These are phyloP conservation scores for Babesia gibsoni DNA, from an alignment of 169 alveolate species.

Conservation along the genomic window DNA sequence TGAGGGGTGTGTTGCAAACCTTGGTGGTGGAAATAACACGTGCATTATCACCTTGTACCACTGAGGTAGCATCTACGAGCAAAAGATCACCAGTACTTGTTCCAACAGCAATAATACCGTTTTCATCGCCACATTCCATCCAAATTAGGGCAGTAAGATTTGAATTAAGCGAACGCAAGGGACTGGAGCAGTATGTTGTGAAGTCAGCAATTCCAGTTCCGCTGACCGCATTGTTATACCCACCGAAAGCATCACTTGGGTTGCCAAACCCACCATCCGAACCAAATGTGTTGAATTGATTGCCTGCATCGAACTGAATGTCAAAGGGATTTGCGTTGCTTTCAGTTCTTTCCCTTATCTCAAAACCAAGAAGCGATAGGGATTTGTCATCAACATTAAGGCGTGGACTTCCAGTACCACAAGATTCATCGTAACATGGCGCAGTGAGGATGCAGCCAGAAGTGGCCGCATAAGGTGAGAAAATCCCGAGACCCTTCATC, in stretches of 20 bases:
- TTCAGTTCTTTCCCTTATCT: slow-evolving; percentile 24
- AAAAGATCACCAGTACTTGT: slow-evolving; percentile 45
- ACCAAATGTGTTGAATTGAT: slow-evolving; percentile 12
- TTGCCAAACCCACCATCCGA: slow-evolving; percentile 18
- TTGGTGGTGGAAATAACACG: slow-evolving; percentile 11
- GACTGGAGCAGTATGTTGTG: slow-evolving; percentile 31
- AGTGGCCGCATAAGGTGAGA: slow-evolving; percentile 57
- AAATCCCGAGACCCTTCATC: slow-evolving; percentile 62
- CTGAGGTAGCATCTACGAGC: slow-evolving; percentile 35
- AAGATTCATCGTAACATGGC: slow-evolving; percentile 42
- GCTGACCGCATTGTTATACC: slow-evolving; percentile 3
- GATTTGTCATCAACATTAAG: slow-evolving; percentile 1
- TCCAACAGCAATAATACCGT: slow-evolving; percentile 40
- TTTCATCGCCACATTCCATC: slow-evolving; percentile 34
- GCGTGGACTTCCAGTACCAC: slow-evolving; percentile 51
- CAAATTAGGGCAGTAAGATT: slow-evolving; percentile 38
- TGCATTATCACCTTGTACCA: slow-evolving; percentile 25
- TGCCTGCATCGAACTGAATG: slow-evolving; percentile 26
- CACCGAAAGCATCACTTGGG: slow-evolving; percentile 25
- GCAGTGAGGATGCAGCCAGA: slow-evolving; percentile 57
- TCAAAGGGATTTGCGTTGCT: slow-evolving; percentile 15
- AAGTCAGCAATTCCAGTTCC: slow-evolving; percentile 55
- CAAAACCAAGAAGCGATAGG: slow-evolving; percentile 43
- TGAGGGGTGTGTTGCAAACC: slow-evolving; percentile 47
- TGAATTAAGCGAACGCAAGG: slow-evolving; percentile 7